Evolutionary conservation across 345 rosid species (phyloP).

Genomic region (Lepidium didymum): DNA sequence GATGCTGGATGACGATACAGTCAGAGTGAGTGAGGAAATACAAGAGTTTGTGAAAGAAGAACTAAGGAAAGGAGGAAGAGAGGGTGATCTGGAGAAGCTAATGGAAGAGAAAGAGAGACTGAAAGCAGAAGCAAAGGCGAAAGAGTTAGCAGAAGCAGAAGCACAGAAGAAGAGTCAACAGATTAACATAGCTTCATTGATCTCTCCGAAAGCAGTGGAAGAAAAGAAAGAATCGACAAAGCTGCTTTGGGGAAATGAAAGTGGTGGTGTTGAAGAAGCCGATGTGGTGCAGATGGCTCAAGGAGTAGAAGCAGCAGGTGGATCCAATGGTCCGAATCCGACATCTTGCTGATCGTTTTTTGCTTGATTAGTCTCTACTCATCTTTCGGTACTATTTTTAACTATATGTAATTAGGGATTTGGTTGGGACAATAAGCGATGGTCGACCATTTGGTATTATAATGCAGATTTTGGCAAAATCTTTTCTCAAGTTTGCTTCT

Average conservation of each 20-base stretch:
- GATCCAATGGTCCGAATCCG: conserved; percentile 1
- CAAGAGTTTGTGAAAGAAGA: conserved; percentile 71
- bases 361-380: not conserved
- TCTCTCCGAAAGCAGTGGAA: conserved; percentile 39
- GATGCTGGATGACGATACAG: conserved; percentile 63
- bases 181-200: conserved; percentile 42
- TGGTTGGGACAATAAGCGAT: conserved; percentile 2
- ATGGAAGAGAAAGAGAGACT: conserved; percentile 76
- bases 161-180: conserved; percentile 63
- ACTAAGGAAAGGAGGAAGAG: conserved; percentile 70
- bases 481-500: not conserved
- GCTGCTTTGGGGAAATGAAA: conserved; percentile 39
- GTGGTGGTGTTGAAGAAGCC: conserved; percentile 23
- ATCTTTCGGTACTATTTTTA: not conserved
- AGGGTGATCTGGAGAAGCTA: conserved; percentile 62
- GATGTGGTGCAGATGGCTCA: conserved; percentile 16
- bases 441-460: conserved; percentile 9
- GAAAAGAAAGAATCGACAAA: conserved; percentile 32
- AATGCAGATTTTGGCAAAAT: not conserved
- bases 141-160: conserved; percentile 63
- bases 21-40: conserved; percentile 53
- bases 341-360: not conserved
- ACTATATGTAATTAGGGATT: conserved; percentile 14
- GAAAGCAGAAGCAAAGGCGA: conserved; percentile 88
- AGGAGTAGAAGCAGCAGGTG: conserved; percentile 19